Evolutionary conservation across 192 early-diverging fungal genomes (phyloP), one percentile per base, ranked within the genome.

Genomic region (Martensiomyces pterosporus): DNA sequence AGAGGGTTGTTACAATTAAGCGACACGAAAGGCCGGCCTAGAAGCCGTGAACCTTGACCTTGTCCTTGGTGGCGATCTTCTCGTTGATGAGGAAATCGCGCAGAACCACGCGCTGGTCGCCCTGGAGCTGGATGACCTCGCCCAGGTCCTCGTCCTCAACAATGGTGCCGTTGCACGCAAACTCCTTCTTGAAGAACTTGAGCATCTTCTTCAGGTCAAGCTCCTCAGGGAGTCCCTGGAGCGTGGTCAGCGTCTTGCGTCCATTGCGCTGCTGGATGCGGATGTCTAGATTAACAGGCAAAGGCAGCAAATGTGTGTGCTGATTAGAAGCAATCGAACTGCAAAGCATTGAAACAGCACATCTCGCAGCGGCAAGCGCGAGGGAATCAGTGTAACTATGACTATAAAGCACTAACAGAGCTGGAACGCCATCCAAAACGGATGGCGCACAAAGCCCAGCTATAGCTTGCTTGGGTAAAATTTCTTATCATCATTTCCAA

Each of bases 191-290:
- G 64, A 98, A 92, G 43, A 84, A 87, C 79, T 98, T 98, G 59
- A 96, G 78, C 60, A 98, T 76, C 46, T 81, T 81, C 80, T 94
- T 95, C 55, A 83, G 79, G 70, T 96, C 93, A 49, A 91, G 80
- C 50, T 90, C 83, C 16, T 70, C 70, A 41, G 90, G 83, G 23
- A 98, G 81, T 25, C 95, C 95, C 67, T 92, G 89, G 36, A 98
- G 81, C 22, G 95, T 97, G 13, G 95, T 97, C 56, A 94, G 71
- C 49, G 92, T 94, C 80, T 98, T 98, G 64, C 91, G 86, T 52
- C 93, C 92, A 72, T 93, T 94, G 56, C 93, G 86, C 68, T 92
- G 92, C 76, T 94, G 93, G 57, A 98, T 88, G 72, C 95, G 92
- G 56, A 98, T 90, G 76, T 98, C 95, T 98, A 75, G 23, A 51